These are phyloP conservation scores for Skeletonema marinoi DNA, from an alignment of 108 stramenopile species.

Conservation along the genomic window DNA sequence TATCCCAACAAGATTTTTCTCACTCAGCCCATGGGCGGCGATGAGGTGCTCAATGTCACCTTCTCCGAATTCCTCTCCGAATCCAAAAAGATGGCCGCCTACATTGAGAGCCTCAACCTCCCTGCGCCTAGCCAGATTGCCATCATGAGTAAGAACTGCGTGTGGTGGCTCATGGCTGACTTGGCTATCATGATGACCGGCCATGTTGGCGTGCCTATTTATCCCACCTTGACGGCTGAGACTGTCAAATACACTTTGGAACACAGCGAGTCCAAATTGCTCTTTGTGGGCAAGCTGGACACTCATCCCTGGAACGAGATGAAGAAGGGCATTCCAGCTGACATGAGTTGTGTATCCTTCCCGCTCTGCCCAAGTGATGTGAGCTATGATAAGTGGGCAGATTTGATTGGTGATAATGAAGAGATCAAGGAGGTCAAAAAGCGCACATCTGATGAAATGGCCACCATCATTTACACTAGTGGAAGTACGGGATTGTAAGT, in stretches of 20 bases:
- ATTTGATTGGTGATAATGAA: slow-evolving; percentile 38
- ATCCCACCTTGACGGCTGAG: no score
- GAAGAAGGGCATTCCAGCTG: slow-evolving; percentile 70
- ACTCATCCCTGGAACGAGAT: slow-evolving; percentile 73
- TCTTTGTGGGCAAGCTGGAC: slow-evolving; percentile 82
- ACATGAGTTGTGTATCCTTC: slow-evolving; percentile 58
- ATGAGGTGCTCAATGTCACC: slow-evolving; percentile 55
- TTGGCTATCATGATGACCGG: no score
- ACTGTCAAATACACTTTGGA: no score
- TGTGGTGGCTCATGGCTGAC: no score
- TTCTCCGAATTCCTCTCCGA: slow-evolving; percentile 40
- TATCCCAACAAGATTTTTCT: slow-evolving; percentile 55
- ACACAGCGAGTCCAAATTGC: slow-evolving; percentile 43
- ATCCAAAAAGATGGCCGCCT: slow-evolving; percentile 61
- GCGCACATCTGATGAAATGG: slow-evolving; percentile 70
- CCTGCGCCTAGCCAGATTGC: neutral
- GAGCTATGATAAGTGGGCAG: slow-evolving; percentile 62
- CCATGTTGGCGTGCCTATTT: no score
- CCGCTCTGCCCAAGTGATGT: slow-evolving; percentile 64
- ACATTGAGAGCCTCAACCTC: slow-evolving; percentile 59
- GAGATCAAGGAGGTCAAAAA: slow-evolving; percentile 52
- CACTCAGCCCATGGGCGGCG: slow-evolving; percentile 76
- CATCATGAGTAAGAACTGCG: no score
- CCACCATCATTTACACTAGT: slow-evolving; percentile 82
- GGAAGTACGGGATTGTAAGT: slow-evolving; percentile 79